phyloP scores from a whole-genome alignment of 2,329 filamentous ascomycete species.

The Sclerotinia spermophila region DNA sequence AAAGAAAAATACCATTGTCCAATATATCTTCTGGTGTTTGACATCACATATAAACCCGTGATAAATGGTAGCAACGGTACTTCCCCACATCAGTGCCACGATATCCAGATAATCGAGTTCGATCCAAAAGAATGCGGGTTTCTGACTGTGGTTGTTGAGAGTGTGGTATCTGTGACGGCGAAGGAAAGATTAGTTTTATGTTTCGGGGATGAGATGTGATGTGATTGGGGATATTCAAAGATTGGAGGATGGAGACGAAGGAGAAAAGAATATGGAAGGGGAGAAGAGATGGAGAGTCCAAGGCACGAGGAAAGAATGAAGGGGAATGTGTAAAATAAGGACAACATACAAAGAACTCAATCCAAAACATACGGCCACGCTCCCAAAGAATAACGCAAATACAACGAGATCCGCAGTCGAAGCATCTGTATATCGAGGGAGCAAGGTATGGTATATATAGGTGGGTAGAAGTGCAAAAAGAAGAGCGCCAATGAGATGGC shows the following conservation, averaged over 20 bases:
- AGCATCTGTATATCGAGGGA: conserved; percentile 37
- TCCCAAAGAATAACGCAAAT: conserved; percentile 41
- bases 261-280: not conserved
- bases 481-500: conserved; percentile 45
- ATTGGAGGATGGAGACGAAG: not conserved
- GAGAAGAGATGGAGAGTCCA: not conserved
- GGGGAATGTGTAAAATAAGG: not conserved
- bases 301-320: no score
- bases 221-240: not conserved
- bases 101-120: conserved; percentile 41
- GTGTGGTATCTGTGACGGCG: conserved; percentile 33
- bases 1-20: conserved; percentile 37
- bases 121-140: conserved; percentile 37
- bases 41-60: conserved; percentile 43
- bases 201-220: not conserved
- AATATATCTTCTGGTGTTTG: conserved; percentile 37
- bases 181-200: not conserved
- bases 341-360: conserved; percentile 38
- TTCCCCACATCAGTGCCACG: conserved; percentile 40
- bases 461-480: conserved; percentile 35
- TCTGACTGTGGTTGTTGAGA: conserved; percentile 40
- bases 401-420: conserved; percentile 38
- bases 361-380: conserved; percentile 40
- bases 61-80: conserved; percentile 42
- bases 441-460: conserved; percentile 33